These are phyloP conservation scores for Curvularia sp. DNA, from an alignment of 2,329 filamentous ascomycete species.

Conservation along the genomic window DNA sequence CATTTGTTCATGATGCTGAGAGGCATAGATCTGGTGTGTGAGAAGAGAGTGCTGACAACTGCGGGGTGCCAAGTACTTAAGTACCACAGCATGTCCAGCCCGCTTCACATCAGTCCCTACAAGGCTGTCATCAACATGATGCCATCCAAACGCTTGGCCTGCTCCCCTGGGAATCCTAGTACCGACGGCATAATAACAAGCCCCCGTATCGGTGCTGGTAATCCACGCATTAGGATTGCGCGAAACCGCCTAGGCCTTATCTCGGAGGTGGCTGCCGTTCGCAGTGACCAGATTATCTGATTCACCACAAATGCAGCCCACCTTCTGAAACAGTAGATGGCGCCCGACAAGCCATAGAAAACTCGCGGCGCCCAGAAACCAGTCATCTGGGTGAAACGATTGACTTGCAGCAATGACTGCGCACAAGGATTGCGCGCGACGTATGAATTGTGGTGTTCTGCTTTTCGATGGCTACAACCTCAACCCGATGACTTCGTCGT, in stretches of 20 bases:
- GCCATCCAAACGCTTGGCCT: not conserved
- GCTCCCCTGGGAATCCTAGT: not conserved
- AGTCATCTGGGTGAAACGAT: not conserved
- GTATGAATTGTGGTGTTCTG: not conserved
- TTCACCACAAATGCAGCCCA: not conserved
- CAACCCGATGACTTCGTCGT: too few relatives aligned
- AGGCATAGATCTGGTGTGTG: not conserved
- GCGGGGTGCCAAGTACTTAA: not conserved
- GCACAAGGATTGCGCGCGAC: not conserved
- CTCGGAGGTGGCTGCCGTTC: slow-evolving; percentile 6
- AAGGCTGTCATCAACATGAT: not conserved
- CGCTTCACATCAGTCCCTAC: not conserved
- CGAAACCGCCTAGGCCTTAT: not conserved
- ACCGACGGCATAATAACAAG: not conserved
- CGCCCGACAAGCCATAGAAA: not conserved
- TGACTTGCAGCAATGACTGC: not conserved
- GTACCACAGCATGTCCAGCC: slow-evolving; percentile 2
- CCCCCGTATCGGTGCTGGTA: not conserved
- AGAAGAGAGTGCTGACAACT: slow-evolving; percentile 1
- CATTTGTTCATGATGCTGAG: not conserved
- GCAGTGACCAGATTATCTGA: slow-evolving; percentile 4
- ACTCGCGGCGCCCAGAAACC: not conserved
- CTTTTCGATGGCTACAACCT: not conserved
- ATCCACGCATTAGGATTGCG: not conserved
- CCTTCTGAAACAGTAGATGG: slow-evolving; percentile 5